These are phyloP conservation scores for Aspergillus saccharolyticus DNA, from an alignment of 495 filamentous ascomycete genomes.

Conservation along the genomic window DNA sequence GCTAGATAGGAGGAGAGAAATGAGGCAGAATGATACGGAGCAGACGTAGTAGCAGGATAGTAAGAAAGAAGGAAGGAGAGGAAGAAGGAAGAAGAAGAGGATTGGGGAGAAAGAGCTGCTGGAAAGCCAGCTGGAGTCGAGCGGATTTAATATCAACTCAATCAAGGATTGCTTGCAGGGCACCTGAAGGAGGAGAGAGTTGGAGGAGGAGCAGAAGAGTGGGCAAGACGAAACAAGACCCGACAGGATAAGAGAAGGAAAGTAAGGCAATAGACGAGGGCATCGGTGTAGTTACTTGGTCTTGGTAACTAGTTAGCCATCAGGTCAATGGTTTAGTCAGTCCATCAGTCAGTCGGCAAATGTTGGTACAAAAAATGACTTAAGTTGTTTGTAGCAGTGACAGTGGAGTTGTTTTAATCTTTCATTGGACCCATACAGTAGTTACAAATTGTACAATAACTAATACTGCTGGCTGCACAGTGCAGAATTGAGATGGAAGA, in stretches of 20 bases:
- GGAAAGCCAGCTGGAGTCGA: constrained; percentile 3
- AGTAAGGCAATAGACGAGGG: not conserved
- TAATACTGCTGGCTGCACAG: too few species aligned
- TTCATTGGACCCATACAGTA: not conserved
- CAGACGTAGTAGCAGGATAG: not conserved
- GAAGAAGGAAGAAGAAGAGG: constrained; percentile 1
- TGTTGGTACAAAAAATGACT: not conserved
- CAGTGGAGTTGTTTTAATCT: not conserved
- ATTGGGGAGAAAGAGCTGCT: not conserved
- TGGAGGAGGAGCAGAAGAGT: not conserved
- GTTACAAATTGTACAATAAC: not conserved
- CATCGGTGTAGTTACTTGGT: too few species aligned
- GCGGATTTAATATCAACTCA: constrained; percentile 4
- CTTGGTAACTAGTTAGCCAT: not conserved
- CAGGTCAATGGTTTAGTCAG: not conserved
- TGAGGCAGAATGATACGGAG: not conserved
- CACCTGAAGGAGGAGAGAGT: not conserved
- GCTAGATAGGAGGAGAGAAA: not conserved
- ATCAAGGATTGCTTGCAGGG: constrained; percentile 5
- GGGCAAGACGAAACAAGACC: too few species aligned
- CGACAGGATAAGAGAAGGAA: not conserved
- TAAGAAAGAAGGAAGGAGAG: not conserved
- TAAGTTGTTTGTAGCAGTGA: not conserved
- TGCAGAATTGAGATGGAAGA: not conserved
- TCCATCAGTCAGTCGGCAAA: not conserved